phyloP scores from a whole-genome alignment of 768 basidiomycete genomes.

The Mycena kentingensis region DNA sequence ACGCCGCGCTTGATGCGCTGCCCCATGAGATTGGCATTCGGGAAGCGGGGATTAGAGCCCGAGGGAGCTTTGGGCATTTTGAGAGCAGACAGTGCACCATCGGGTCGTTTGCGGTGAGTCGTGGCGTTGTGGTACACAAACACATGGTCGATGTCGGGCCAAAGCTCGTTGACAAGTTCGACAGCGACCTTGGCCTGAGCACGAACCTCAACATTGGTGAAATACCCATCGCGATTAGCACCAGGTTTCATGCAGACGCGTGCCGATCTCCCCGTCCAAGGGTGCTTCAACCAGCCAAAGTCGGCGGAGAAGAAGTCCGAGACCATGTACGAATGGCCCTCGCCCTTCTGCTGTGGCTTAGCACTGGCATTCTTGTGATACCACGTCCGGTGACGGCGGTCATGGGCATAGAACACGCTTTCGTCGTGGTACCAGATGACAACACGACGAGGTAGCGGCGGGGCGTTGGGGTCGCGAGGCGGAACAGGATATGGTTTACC shows the following conservation, averaged over 20 bases:
- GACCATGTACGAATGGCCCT: constrained; percentile 41
- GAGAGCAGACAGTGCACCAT: constrained; percentile 33
- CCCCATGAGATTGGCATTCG: constrained; percentile 19
- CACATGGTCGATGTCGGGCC: too few relatives aligned
- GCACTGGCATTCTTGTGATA: constrained; percentile 28
- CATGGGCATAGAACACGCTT: constrained; percentile 42
- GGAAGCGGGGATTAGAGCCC: constrained; percentile 26
- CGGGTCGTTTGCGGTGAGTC: too few relatives aligned
- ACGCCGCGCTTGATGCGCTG: too few relatives aligned
- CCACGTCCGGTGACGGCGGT: constrained; percentile 33
- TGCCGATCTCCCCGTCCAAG: constrained; percentile 20
- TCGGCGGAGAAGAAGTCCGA: constrained; percentile 38
- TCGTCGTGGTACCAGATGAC: constrained; percentile 44
- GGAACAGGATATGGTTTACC: too few relatives aligned
- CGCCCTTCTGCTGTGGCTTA: constrained; percentile 38
- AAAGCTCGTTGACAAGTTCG: too few relatives aligned
- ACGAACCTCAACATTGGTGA: too few relatives aligned
- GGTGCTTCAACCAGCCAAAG: constrained; percentile 26
- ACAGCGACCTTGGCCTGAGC: too few relatives aligned
- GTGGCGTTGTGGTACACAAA: too few relatives aligned
- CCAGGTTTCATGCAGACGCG: constrained; percentile 26
- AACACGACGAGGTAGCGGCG: constrained; percentile 31
- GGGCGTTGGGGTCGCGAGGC: too few relatives aligned
- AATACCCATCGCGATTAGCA: constrained; percentile 31
- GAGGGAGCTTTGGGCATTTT: constrained; percentile 35